These are phyloP conservation scores for Gnetum montanum DNA, from an alignment of 75 land plant genomes.

Conservation along the genomic window DNA sequence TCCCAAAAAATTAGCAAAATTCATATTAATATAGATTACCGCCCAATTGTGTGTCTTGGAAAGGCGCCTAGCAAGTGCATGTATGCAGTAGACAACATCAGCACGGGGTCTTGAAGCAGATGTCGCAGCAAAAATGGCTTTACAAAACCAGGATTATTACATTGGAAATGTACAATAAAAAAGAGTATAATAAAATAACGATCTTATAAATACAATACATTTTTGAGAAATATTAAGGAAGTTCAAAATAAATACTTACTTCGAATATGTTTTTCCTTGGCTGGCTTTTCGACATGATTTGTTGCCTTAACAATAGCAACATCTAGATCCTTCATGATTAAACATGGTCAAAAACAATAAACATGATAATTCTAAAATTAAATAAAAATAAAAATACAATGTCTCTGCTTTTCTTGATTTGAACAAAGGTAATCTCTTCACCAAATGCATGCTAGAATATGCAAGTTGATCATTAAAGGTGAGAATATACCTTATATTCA, in stretches of 20 bases:
- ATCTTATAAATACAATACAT: no score
- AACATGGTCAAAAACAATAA: background rate
- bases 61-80: conserved; percentile 88
- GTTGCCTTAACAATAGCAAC: conserved; percentile 92
- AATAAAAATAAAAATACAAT: no score
- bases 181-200: no score
- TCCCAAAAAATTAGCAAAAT: no score
- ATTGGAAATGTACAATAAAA: no score
- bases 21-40: conserved; percentile 49
- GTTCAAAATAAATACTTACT: no score
- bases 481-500: conserved; percentile 69
- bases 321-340: conserved; percentile 68
- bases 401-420: no score
- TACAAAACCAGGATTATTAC: conserved; percentile 9
- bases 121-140: conserved; percentile 74
- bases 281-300: conserved; percentile 96
- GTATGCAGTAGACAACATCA: conserved; percentile 95
- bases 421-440: no score
- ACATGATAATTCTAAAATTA: background rate
- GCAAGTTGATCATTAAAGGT: no score
- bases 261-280: conserved; percentile 91
- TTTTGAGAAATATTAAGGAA: no score
- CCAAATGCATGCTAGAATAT: no score
- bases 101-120: conserved; percentile 91
- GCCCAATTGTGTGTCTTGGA: conserved; percentile 96